Evolutionary conservation across 2,329 filamentous ascomycete species (phyloP).

Genomic region (Xylaria sp.): DNA sequence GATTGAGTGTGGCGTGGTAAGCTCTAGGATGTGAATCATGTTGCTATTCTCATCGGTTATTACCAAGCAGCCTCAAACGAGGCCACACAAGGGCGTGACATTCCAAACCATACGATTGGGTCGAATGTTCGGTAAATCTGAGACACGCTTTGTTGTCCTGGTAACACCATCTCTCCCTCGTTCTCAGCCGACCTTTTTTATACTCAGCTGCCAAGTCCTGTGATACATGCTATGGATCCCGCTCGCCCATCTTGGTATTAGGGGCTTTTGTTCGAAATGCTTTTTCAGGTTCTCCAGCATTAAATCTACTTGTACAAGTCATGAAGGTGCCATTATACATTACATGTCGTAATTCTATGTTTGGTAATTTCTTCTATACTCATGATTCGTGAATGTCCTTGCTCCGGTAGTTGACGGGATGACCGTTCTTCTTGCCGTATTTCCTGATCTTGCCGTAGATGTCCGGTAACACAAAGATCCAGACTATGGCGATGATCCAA

Average conservation of each 20-base stretch:
- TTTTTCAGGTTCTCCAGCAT: neutral
- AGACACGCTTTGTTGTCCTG: slow-evolving; percentile 6
- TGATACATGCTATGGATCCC: neutral
- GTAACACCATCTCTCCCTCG: neutral
- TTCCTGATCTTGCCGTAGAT: slow-evolving; percentile 67
- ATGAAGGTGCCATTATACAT: slow-evolving; percentile 23
- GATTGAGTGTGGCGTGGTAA: neutral
- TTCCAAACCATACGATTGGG: neutral
- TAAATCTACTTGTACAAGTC: neutral
- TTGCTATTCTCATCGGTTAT: neutral
- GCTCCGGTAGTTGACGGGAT: slow-evolving; percentile 61
- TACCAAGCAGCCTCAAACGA: neutral
- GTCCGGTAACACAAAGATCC: slow-evolving; percentile 66
- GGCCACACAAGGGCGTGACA: neutral
- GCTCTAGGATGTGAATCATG: neutral
- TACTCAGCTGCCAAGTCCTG: neutral
- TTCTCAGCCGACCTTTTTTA: neutral
- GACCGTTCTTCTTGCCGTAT: slow-evolving; percentile 67
- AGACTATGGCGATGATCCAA: slow-evolving; percentile 64
- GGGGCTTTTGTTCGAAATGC: neutral
- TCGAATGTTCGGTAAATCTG: neutral
- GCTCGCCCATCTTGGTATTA: neutral
- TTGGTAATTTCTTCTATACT: slow-evolving; percentile 38
- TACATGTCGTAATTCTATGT: slow-evolving; percentile 1
- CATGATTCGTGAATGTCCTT: slow-evolving; percentile 36